A percentile compares a stretch with the other conserved stretches of the same genome.
Evolutionary conservation across 352 stramenopile genomes (phyloP).

Genomic region (Phytopythium sindhum): DNA sequence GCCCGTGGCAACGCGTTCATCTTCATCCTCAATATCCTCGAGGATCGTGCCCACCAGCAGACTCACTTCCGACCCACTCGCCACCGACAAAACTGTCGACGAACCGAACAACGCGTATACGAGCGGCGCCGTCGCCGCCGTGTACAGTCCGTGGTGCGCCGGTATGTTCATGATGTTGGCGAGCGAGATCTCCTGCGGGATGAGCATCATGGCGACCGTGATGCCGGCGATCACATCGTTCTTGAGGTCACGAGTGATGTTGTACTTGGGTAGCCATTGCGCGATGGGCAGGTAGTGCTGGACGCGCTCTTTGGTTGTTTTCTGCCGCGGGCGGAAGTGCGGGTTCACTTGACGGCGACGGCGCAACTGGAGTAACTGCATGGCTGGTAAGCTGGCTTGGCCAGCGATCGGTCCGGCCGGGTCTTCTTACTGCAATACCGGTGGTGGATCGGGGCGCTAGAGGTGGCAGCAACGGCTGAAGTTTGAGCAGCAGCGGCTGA

Average conservation of each 20-base stretch:
- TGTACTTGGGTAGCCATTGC: constrained; percentile 53
- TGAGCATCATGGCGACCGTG: constrained; percentile 83
- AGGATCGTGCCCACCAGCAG: constrained; percentile 48
- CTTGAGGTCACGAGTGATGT: constrained; percentile 45
- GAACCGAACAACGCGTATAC: constrained; percentile 85
- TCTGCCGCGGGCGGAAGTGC: constrained; percentile 4
- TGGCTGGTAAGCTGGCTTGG: not conserved
- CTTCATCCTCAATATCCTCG: constrained; percentile 36
- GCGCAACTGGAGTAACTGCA: not conserved
- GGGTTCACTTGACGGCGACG: not conserved
- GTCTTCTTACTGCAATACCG: not conserved
- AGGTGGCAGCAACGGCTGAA: no score
- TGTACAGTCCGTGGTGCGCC: constrained; percentile 88
- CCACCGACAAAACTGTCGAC: constrained; percentile 79
- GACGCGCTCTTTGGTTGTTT: constrained; percentile 3
- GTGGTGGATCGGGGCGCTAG: no score
- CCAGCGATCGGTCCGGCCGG: not conserved
- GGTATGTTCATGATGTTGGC: constrained; percentile 85
- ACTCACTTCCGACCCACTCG: constrained; percentile 63
- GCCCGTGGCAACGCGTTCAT: constrained; percentile 37
- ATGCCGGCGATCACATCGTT: constrained; percentile 48
- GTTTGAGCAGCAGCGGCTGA: not conserved
- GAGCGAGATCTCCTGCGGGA: constrained; percentile 87
- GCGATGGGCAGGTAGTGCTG: constrained; percentile 29
- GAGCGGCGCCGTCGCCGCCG: constrained; percentile 72